Evolutionary conservation across 2,329 filamentous ascomycete genomes (phyloP).

Genomic region (Fusarium sp.): DNA sequence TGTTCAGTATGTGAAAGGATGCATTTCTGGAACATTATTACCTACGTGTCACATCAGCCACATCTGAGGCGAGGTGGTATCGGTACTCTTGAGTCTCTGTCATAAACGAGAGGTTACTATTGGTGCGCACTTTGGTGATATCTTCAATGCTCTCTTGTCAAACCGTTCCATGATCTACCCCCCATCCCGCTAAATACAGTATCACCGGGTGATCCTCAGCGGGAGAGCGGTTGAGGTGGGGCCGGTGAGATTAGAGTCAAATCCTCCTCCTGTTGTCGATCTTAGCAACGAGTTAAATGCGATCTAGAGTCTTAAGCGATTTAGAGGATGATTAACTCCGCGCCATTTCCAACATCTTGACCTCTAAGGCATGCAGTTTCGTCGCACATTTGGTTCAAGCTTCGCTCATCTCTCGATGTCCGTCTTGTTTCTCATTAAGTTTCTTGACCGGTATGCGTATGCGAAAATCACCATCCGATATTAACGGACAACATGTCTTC

Average conservation of each 20-base stretch:
- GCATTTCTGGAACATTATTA: background rate
- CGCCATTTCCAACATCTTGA: too few species aligned
- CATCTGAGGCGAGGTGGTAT: background rate
- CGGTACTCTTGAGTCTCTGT: too few species aligned
- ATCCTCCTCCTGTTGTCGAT: constrained; percentile 13
- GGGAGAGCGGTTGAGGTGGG: constrained; percentile 4
- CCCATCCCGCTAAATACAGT: background rate
- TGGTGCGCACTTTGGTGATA: too few species aligned
- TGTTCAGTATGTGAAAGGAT: background rate
- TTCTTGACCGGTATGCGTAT: background rate
- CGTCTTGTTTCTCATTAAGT: background rate
- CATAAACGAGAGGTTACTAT: too few species aligned
- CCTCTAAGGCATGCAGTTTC: too few species aligned
- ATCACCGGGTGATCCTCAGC: constrained; percentile 7
- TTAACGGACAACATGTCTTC: background rate
- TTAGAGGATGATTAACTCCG: background rate
- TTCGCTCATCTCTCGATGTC: too few species aligned
- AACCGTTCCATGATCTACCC: background rate
- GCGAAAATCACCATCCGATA: background rate
- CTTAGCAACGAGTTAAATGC: constrained; percentile 13
- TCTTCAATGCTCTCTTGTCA: background rate
- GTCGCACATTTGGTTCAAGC: too few species aligned
- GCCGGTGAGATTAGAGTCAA: constrained; percentile 16
- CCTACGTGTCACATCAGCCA: background rate
- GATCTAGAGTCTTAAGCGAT: constrained; percentile 1